These are phyloP conservation scores for Inonotus obliquus DNA, from an alignment of 1,284 basidiomycete genomes.

Conservation along the genomic window DNA sequence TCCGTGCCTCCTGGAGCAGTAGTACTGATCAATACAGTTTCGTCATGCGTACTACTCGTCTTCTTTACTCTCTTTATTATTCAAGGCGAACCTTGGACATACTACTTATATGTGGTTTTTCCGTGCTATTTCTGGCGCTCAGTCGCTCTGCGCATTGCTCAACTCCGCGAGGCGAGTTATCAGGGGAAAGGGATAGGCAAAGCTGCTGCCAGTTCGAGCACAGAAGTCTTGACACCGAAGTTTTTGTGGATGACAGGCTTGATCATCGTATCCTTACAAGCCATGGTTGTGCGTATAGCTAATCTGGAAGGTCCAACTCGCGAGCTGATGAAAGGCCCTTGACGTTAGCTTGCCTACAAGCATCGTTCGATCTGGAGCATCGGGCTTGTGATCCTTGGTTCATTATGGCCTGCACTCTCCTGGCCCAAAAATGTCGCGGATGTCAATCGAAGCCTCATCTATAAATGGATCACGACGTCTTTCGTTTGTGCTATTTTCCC, in stretches of 20 bases:
- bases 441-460: conserved; percentile 29
- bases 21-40: conserved; percentile 14
- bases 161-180: neutral
- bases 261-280: conserved; percentile 46
- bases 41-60: conserved; percentile 19
- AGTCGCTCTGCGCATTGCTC: conserved; percentile 4
- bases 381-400: conserved; percentile 60
- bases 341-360: conserved; percentile 57
- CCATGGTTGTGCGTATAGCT: conserved; percentile 62
- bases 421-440: conserved; percentile 38
- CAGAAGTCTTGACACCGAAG: neutral
- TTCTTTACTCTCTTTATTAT: conserved; percentile 53
- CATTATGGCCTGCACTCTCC: conserved; percentile 58
- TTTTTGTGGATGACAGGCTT: conserved; percentile 28
- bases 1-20: neutral
- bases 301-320: neutral
- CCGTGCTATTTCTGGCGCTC: conserved; percentile 72
- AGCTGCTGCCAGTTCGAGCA: neutral
- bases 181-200: conserved; percentile 1
- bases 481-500: conserved; percentile 63
- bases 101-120: conserved; percentile 75
- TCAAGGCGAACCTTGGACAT: conserved; percentile 67
- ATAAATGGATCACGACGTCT: conserved; percentile 53
- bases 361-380: conserved; percentile 70
- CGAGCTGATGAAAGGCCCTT: neutral